These are phyloP conservation scores for Tulasnella sp. DNA, from an alignment of 768 basidiomycete species.

Conservation along the genomic window DNA sequence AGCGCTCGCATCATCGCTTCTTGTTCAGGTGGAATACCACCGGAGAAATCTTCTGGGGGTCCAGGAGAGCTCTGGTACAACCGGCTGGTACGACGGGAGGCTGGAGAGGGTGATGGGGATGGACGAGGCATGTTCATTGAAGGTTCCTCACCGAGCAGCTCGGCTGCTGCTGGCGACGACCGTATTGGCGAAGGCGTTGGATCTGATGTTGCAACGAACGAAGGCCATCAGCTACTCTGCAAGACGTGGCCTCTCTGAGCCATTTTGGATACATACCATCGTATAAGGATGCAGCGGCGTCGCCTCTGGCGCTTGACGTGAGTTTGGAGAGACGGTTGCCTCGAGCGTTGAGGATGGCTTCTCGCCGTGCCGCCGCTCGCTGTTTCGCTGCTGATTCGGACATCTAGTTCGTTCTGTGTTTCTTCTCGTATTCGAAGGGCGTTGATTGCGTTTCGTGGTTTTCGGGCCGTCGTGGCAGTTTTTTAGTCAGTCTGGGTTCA, in stretches of 20 bases:
- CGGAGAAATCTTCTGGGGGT: slow-evolving; percentile 39
- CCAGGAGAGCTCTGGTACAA: slow-evolving; percentile 13
- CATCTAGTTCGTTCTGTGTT: neutral
- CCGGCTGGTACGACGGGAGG: slow-evolving; percentile 35
- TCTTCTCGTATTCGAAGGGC: too few relatives aligned
- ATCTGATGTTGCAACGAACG: slow-evolving; percentile 41
- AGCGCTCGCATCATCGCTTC: too few relatives aligned
- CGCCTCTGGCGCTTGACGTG: slow-evolving; percentile 72
- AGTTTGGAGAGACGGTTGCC: slow-evolving; percentile 77
- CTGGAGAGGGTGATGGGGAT: slow-evolving; percentile 39
- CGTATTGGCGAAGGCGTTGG: slow-evolving; percentile 49
- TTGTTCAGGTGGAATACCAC: slow-evolving; percentile 62
- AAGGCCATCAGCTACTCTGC: neutral
- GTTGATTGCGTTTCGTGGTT: too few relatives aligned
- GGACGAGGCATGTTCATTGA: slow-evolving; percentile 41
- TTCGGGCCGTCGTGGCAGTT: too few relatives aligned
- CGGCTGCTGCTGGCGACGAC: slow-evolving; percentile 39
- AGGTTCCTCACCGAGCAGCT: slow-evolving; percentile 44
- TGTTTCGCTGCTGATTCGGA: slow-evolving; percentile 43
- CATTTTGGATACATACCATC: slow-evolving; percentile 50
- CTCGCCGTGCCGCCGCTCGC: slow-evolving; percentile 75
- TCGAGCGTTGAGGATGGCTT: slow-evolving; percentile 73
- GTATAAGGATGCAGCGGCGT: slow-evolving; percentile 61
- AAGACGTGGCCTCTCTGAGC: too few relatives aligned
- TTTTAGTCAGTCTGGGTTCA: too few relatives aligned